Conservation (phyloP, 2,329 filamentous ascomycete genomes). For the Calonectria multiphialidica region DNA sequence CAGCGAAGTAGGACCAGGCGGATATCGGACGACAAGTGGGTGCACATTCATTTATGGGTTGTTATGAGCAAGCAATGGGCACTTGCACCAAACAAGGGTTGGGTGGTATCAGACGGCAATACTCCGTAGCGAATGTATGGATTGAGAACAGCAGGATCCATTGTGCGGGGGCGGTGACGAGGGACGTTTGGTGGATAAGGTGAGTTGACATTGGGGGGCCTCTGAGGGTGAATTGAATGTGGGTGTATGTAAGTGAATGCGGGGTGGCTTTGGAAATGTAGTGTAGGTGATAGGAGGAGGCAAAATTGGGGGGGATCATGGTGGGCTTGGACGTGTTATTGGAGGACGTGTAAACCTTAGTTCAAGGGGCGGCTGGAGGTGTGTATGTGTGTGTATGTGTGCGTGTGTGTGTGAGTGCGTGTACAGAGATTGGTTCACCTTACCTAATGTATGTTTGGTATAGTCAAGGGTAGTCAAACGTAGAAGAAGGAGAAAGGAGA, state of each 20-base stretch:
- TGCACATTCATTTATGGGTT: conserved; percentile 19
- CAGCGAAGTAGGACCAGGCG: background rate
- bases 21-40: conserved; percentile 30
- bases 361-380: background rate
- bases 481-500: background rate
- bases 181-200: background rate
- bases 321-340: background rate
- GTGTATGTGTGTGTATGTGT: background rate
- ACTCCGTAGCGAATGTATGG: conserved; percentile 8
- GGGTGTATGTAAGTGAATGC: background rate
- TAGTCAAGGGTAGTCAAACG: background rate
- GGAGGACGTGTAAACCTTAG: background rate
- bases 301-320: background rate
- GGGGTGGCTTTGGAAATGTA: background rate
- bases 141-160: background rate
- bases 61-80: conserved; percentile 26
- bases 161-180: background rate
- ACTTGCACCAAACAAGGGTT: conserved; percentile 13
- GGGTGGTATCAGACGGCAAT: conserved; percentile 7
- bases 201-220: background rate
- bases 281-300: background rate
- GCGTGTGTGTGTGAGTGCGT: background rate
- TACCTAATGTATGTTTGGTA: conserved; percentile 1
- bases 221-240: background rate
- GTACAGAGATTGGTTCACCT: background rate